Evolutionary conservation across 257 asterid genomes (phyloP), one percentile per base, ranked within the genome.

Genomic region (Ilex asprella): DNA sequence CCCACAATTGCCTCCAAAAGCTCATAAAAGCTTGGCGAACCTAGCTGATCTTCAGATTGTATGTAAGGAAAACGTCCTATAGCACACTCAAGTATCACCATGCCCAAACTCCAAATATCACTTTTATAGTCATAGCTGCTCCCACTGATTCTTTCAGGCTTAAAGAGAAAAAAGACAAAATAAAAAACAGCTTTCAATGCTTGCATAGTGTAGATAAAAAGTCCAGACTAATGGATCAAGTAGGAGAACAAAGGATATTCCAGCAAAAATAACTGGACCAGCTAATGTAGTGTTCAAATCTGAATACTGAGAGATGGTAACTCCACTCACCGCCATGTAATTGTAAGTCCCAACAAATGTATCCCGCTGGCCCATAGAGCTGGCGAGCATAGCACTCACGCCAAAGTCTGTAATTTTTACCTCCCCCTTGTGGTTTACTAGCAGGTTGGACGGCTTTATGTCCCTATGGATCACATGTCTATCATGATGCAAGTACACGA

Each of bases 81-180:
- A 21, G 99, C 96, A 79, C 96, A 89, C 84, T 93, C 99, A 49
- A 93, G 95, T 75, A 87, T 82, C 68, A 93, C 99, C 96, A 93
- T 78, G 39, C 91, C 87, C 59, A 81, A 66, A 61, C 87, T 81
- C 87, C 87, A 81, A 47, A 81, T 81, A 69, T 78, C 87, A 70
- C 87, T 81, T 63, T 75, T 81, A 56, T 75, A 72, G 66, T 82
- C 97, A 78, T 93, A 89, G 59, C 83, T 78, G 86, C 88, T 79
- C 65, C 97, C 99, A 65, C 95, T 93, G 60, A 93, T 89, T 78
- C 99, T 80, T 71, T 93, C 99, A 68, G 97, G 99, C 99, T 93
- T 67, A 59, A 81, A 39, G 39, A 47, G 58, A 71, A 35, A 35
- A 35, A 35, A 35, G 8, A 35, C 5, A 35, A 4, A 4, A 35